Percentiles rank a stretch among this genome's conserved stretches.
Evolutionary conservation across 345 rosid genomes (phyloP).

Genomic region (Crucihimalaya himalaica): DNA sequence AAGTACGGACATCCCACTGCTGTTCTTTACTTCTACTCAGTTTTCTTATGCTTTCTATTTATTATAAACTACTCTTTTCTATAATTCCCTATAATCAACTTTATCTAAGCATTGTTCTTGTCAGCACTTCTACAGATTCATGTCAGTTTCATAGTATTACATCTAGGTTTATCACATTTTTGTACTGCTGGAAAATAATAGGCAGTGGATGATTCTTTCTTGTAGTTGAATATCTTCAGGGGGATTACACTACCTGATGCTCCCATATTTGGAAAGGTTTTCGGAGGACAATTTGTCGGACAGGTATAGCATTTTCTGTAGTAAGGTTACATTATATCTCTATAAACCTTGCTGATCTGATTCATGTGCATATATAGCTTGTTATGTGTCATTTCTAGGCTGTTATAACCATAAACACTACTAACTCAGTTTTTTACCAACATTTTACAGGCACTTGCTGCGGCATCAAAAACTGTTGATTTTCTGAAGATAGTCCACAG

Average conservation of each 20-base stretch:
- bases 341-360: slow-evolving; percentile 5
- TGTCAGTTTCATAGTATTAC: neutral
- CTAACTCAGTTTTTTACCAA: slow-evolving; percentile 9
- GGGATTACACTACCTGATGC: slow-evolving; percentile 90
- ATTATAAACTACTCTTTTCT: neutral
- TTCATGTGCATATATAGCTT: neutral
- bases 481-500: slow-evolving; percentile 87
- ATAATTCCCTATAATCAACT: neutral
- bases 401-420: neutral
- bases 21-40: neutral
- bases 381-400: slow-evolving; percentile 1
- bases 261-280: slow-evolving; percentile 86
- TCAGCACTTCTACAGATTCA: neutral
- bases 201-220: slow-evolving; percentile 27
- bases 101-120: neutral
- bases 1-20: slow-evolving; percentile 48
- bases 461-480: slow-evolving; percentile 96
- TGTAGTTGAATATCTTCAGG: slow-evolving; percentile 80
- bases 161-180: neutral
- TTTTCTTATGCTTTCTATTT: slow-evolving; percentile 4
- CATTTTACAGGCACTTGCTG: slow-evolving; percentile 82
- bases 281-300: slow-evolving; percentile 94
- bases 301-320: slow-evolving; percentile 54
- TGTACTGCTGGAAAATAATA: neutral
- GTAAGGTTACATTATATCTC: neutral